Conservation (phyloP, 2,329 filamentous ascomycete species). For the Massarina eburnea region DNA sequence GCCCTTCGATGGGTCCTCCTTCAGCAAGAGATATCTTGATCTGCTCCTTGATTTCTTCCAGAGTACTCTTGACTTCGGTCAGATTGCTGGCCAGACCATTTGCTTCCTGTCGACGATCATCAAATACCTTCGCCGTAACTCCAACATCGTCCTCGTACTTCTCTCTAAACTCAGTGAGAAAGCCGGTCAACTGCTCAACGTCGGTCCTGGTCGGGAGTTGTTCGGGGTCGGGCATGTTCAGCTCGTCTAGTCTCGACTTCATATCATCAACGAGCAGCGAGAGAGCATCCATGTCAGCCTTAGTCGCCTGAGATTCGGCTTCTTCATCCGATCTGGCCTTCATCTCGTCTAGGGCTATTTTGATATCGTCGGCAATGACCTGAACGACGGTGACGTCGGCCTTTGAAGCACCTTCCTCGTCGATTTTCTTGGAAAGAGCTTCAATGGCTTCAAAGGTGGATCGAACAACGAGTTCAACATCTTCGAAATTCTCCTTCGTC, state of each 20-base stretch:
- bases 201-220: conserved; percentile 76
- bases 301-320: conserved; percentile 67
- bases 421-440: conserved; percentile 66
- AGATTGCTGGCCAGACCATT: conserved; percentile 77
- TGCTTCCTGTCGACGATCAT: conserved; percentile 82
- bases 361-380: conserved; percentile 75
- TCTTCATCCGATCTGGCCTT: conserved; percentile 53
- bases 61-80: conserved; percentile 72
- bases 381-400: conserved; percentile 79
- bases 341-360: conserved; percentile 71
- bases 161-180: conserved; percentile 62
- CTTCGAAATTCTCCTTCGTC: conserved; percentile 61
- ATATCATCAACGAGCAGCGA: conserved; percentile 82
- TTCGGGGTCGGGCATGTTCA: conserved; percentile 70
- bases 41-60: conserved; percentile 77
- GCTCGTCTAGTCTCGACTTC: conserved; percentile 74
- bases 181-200: conserved; percentile 61
- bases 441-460: conserved; percentile 75
- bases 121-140: conserved; percentile 74
- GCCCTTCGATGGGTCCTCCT: conserved; percentile 64
- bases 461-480: conserved; percentile 67
- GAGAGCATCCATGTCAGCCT: conserved; percentile 78
- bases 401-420: conserved; percentile 69
- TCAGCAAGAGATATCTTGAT: conserved; percentile 76
- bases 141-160: conserved; percentile 74